Evolutionary conservation across 1,284 basidiomycete genomes (phyloP).

Genomic region (Malassezia sympodialis): DNA sequence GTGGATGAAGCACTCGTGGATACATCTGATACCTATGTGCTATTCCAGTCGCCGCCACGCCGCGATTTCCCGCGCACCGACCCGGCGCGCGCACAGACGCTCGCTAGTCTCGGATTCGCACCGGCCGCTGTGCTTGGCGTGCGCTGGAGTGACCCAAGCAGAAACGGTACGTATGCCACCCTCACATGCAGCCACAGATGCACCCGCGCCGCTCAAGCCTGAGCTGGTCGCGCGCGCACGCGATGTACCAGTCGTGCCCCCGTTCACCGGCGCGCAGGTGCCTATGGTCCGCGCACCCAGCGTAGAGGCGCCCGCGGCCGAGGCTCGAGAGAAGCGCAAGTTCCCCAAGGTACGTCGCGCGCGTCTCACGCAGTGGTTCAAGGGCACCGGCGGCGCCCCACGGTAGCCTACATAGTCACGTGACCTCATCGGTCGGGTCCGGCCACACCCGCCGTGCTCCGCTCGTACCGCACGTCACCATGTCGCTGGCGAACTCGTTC

Average conservation of each 20-base stretch:
- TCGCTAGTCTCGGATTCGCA: conserved; percentile 63
- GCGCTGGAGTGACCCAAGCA: conserved; percentile 60
- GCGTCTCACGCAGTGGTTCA: conserved; percentile 16
- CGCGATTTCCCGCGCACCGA: conserved; percentile 71
- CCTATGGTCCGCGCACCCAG: conserved; percentile 3
- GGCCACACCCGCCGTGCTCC: conserved; percentile 6
- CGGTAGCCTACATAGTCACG: conserved; percentile 9
- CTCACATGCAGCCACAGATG: conserved; percentile 2
- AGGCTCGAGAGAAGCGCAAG: conserved; percentile 14
- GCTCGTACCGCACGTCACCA: conserved; percentile 4
- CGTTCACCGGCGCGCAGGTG: conserved; percentile 2
- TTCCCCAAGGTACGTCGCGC: conserved; percentile 15
- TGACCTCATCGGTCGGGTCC: conserved; percentile 10
- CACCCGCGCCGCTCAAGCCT: conserved; percentile 19
- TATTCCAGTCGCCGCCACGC: conserved; percentile 67
- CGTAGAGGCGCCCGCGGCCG: not conserved
- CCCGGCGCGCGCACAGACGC: conserved; percentile 56
- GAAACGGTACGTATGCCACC: conserved; percentile 55
- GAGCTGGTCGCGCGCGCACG: conserved; percentile 16
- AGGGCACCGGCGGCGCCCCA: conserved; percentile 10
- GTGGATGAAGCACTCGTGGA: conserved; percentile 63
- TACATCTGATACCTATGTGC: conserved; percentile 64
- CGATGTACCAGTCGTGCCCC: conserved; percentile 14
- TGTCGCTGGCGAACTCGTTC: conserved; percentile 15
- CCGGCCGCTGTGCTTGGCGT: conserved; percentile 68